These are phyloP conservation scores for Marsdenia floribunda DNA, from an alignment of 257 asterid species.

Conservation along the genomic window DNA sequence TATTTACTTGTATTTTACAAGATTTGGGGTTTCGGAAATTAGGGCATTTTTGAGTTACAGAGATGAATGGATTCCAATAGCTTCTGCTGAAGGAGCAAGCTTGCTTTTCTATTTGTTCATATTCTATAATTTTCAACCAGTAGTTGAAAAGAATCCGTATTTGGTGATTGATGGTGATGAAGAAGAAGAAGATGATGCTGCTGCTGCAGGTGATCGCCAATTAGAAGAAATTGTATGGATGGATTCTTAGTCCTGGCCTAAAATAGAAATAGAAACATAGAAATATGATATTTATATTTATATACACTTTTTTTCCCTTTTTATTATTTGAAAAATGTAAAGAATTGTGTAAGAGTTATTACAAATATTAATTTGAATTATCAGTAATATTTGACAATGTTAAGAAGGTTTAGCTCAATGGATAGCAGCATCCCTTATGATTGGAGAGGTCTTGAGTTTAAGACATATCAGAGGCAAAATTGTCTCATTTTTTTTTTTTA, in stretches of 20 bases:
- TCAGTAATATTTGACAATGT: too few species aligned
- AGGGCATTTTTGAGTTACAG: conserved; percentile 17
- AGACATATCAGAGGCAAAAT: too few species aligned
- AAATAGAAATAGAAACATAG: neutral
- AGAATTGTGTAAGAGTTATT: too few species aligned
- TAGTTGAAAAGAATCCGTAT: conserved; percentile 28
- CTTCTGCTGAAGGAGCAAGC: conserved; percentile 31
- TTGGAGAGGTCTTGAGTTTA: too few species aligned
- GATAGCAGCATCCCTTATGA: too few species aligned
- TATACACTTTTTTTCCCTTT: neutral
- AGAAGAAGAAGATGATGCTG: neutral
- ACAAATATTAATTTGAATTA: too few species aligned
- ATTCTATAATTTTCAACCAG: conserved; percentile 29
- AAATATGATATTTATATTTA: neutral
- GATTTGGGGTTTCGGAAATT: conserved; percentile 27
- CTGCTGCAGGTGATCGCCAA: neutral
- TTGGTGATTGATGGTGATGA: conserved; percentile 8
- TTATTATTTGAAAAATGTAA: too few species aligned
- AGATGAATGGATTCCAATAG: conserved; percentile 28
- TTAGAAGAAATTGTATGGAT: neutral
- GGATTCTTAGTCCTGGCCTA: neutral
- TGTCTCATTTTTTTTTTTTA: too few species aligned
- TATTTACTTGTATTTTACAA: conserved; percentile 34
- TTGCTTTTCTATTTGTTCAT: conserved; percentile 28
- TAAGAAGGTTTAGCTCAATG: too few species aligned